Base-by-base conservation (phyloP, 75 land plant genomes). In the Pseudotsuga menziesii region DNA sequence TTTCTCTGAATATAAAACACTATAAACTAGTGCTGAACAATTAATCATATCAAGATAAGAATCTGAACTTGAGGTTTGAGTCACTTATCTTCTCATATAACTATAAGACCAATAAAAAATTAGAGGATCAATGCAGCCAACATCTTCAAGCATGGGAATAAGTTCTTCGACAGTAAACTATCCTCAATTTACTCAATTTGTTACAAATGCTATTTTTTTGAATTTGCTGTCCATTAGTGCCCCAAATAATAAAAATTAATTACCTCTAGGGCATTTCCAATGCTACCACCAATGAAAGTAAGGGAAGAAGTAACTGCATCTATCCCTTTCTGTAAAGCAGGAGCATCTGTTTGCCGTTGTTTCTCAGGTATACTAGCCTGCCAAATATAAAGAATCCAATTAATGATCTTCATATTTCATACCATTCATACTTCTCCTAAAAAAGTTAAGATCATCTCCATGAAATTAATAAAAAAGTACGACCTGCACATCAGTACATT, bases 241-340 rank as follows among this genome's bases (percentile, higher is more conserved):
- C 52, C 52, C 52, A 5, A 44, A 44, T 2, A n/a, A n/a, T n/a
- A n/a, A n/a, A n/a, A n/a, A n/a, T n/a, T 41, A 76, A 58, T 75
- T 84, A 94, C 97, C 87, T 91, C 97, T 13, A 94, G 61, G 22
- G 94, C 94, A 80, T 84, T 90, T 41, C 90, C 92, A 82, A 93
- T 82, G 36, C 84, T 89, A 64, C 85, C 95, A 72, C 98, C 95
- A 62, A 94, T 81, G 32, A 83, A 82, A 63, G 83, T 89, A 56
- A 94, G 87, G 26, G 97, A 94, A 59, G 96, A 87, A 67, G 93
- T 77, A 72, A 93, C 77, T 15, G 89, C 90, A 72, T 84, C 89
- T 70, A 92, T 72, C 23, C 96, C 90, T 82, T 86, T 94, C 77
- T 89, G 90, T 29, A 89, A 13, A 3, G 56, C 27, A 36, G 93